phyloP scores from a whole-genome alignment of 225 moss, liverwort and hornwort species.

The Sphagnum contortum region DNA sequence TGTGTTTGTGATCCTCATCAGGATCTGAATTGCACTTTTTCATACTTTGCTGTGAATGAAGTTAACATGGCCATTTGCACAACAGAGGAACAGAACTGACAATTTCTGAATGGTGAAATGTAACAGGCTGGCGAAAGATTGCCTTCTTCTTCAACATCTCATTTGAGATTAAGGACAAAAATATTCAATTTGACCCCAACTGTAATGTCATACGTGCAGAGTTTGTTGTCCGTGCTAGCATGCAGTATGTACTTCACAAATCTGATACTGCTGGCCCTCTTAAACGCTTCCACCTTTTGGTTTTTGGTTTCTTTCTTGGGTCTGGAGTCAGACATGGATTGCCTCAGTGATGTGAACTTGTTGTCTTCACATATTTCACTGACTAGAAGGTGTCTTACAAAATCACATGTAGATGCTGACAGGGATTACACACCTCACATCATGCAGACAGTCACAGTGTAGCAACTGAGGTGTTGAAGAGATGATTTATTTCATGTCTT shows the following conservation, averaged over 20 bases:
- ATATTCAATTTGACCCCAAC: constrained; percentile 28
- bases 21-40: no score
- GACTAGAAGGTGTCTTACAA: neutral
- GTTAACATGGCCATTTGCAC: no score
- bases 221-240: constrained; percentile 40
- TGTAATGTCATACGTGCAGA: constrained; percentile 37
- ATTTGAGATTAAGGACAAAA: constrained; percentile 44
- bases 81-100: no score
- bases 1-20: no score
- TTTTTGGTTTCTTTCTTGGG: neutral
- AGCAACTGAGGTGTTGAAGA: no score
- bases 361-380: no score
- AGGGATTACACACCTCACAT: no score
- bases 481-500: neutral
- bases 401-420: neutral
- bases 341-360: no score
- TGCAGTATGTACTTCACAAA: constrained; percentile 23
- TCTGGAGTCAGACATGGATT: no score
- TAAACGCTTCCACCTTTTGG: neutral
- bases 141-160: constrained; percentile 45
- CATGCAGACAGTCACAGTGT: no score
- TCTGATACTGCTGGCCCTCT: neutral
- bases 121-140: constrained; percentile 46
- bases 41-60: no score
- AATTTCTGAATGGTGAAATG: neutral